phyloP scores from a whole-genome alignment of 768 basidiomycete species.

The Lepiota venenata region DNA sequence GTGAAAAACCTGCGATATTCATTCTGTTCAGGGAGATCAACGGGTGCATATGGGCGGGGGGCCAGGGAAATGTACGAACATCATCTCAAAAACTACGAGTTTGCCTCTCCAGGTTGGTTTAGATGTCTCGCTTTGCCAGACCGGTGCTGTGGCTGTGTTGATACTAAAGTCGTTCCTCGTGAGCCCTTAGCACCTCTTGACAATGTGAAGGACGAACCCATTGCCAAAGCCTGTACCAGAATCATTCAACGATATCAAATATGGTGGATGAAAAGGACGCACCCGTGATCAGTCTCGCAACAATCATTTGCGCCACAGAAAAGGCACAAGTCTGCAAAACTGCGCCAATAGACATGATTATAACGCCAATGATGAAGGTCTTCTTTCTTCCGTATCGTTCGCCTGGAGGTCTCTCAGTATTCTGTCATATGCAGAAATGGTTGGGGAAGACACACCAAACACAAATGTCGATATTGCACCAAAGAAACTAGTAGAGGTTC shows the following conservation, averaged over 20 bases:
- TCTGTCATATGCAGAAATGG: background rate
- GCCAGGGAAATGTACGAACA: slow-evolving; percentile 26
- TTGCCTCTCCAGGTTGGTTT: slow-evolving; percentile 46
- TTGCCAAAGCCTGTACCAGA: slow-evolving; percentile 37
- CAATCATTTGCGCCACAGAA: slow-evolving; percentile 45
- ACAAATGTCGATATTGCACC: slow-evolving; percentile 43
- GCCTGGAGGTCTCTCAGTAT: slow-evolving; percentile 19
- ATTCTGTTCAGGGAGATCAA: slow-evolving; percentile 26
- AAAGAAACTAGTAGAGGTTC: slow-evolving; percentile 29
- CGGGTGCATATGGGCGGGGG: background rate
- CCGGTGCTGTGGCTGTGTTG: slow-evolving; percentile 47
- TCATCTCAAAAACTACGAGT: slow-evolving; percentile 47
- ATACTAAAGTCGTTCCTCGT: slow-evolving; percentile 22
- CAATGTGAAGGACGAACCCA: slow-evolving; percentile 24
- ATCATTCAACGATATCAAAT: background rate
- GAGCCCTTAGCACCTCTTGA: background rate
- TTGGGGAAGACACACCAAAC: slow-evolving; percentile 23
- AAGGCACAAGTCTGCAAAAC: slow-evolving; percentile 45
- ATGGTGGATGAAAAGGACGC: background rate
- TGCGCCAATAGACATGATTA: slow-evolving; percentile 51
- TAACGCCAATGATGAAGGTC: slow-evolving; percentile 45
- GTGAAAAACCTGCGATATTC: slow-evolving; percentile 48
- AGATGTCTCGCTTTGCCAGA: slow-evolving; percentile 51
- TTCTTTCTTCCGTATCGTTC: slow-evolving; percentile 43
- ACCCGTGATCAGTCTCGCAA: slow-evolving; percentile 46